Percentiles rank a stretch among this genome's conserved stretches.
phyloP scores from a whole-genome alignment of 345 rosid genomes.

The Jatropha curcas region DNA sequence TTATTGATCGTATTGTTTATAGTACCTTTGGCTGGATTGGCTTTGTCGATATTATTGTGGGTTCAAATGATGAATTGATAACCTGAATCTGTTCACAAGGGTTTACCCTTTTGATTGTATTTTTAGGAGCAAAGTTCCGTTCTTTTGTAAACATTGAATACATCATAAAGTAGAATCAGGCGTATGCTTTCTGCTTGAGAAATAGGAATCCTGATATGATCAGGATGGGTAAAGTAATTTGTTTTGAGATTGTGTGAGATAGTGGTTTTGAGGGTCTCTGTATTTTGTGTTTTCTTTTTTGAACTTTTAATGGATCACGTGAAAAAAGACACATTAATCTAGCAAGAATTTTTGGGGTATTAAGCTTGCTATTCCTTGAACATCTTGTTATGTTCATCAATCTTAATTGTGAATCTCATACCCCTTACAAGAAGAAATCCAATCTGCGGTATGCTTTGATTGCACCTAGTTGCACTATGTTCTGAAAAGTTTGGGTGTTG shows the following conservation, averaged over 20 bases:
- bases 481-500: neutral
- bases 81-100: neutral
- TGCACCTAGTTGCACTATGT: neutral
- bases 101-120: too few species aligned
- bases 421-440: neutral
- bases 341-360: neutral
- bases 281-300: neutral
- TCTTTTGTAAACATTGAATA: too few species aligned
- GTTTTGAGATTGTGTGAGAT: neutral
- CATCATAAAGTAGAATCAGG: too few species aligned
- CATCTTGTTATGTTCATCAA: constrained; percentile 1
- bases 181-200: too few species aligned
- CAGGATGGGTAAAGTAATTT: too few species aligned
- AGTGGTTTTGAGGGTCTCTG: too few species aligned
- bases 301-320: neutral
- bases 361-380: neutral
- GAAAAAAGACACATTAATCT: neutral
- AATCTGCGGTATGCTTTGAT: neutral
- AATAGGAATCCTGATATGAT: too few species aligned
- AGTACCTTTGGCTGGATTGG: too few species aligned
- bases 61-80: neutral
- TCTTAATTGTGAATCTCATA: neutral
- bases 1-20: too few species aligned
- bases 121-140: neutral
- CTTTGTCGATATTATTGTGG: neutral